Evolutionary conservation across 2,329 filamentous ascomycete species (phyloP).

Genomic region (Fusarium tanahbumbuense): DNA sequence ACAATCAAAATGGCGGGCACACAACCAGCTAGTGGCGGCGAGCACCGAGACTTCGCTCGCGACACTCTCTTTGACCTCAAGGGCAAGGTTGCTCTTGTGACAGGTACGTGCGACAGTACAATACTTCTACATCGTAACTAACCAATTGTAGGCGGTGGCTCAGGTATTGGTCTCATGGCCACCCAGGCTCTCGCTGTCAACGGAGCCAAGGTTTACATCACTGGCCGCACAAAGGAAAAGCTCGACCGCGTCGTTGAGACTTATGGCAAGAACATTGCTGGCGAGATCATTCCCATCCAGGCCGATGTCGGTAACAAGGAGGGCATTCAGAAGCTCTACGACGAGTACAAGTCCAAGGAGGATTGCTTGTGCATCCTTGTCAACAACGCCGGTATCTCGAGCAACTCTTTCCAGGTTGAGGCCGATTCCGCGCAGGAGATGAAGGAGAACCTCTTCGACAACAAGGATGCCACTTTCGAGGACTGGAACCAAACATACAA

Average conservation of each 20-base stretch:
- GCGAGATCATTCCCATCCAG: constrained; percentile 68
- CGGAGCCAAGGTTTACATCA: constrained; percentile 77
- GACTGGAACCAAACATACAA: constrained; percentile 79
- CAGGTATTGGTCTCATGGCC: constrained; percentile 77
- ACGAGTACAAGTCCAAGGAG: constrained; percentile 67
- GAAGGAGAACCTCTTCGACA: constrained; percentile 74
- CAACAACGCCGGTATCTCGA: constrained; percentile 76
- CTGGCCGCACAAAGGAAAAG: constrained; percentile 72
- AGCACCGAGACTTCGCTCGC: constrained; percentile 49
- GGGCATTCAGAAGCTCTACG: constrained; percentile 67
- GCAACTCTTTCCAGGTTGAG: constrained; percentile 65
- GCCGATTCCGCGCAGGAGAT: constrained; percentile 63
- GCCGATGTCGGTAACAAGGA: constrained; percentile 73
- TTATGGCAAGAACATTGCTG: constrained; percentile 64
- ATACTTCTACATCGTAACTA: not conserved
- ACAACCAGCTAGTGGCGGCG: constrained; percentile 34
- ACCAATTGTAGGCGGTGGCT: constrained; percentile 58
- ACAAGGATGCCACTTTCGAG: constrained; percentile 66
- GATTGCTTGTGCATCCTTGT: constrained; percentile 71
- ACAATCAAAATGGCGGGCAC: constrained; percentile 34
- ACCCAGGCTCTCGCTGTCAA: constrained; percentile 74
- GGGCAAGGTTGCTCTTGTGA: constrained; percentile 59
- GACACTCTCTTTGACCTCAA: constrained; percentile 56
- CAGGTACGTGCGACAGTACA: constrained; percentile 48
- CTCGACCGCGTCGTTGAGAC: constrained; percentile 69